A percentile compares a stretch with the other conserved stretches of the same genome.
These are phyloP conservation scores for Maudiozyma humilis DNA, from an alignment of 1,139 yeast genomes.

Conservation along the genomic window DNA sequence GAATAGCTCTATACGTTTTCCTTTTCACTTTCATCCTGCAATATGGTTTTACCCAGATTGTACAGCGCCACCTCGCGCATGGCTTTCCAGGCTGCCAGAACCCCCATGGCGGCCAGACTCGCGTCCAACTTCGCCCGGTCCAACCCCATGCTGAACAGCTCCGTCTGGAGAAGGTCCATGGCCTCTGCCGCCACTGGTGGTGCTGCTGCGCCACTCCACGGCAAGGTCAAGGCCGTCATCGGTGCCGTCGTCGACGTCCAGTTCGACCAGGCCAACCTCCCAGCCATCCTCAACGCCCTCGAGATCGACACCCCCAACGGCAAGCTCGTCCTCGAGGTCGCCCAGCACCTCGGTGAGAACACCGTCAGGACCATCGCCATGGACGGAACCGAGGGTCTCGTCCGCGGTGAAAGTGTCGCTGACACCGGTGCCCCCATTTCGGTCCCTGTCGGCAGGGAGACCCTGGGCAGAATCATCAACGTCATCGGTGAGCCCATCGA, in stretches of 20 bases:
- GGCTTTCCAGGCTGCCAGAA: constrained; percentile 82
- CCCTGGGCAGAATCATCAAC: constrained; percentile 96
- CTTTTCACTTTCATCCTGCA: not conserved
- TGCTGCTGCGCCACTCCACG: constrained; percentile 59
- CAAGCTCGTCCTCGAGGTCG: constrained; percentile 89
- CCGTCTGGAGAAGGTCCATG: constrained; percentile 59
- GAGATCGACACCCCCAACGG: constrained; percentile 66
- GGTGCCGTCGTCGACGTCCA: constrained; percentile 99
- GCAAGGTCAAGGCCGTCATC: constrained; percentile 95
- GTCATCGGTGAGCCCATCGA: constrained; percentile 99
- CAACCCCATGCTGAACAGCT: constrained; percentile 3
- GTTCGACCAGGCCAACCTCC: constrained; percentile 94
- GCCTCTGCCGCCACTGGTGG: constrained; percentile 52
- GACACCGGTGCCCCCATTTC: constrained; percentile 99
- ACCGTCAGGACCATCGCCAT: constrained; percentile 99
- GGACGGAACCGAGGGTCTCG: constrained; percentile 99
- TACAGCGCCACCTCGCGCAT: constrained; percentile 83
- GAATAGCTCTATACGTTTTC: not conserved
- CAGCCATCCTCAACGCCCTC: constrained; percentile 94
- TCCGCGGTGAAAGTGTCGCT: constrained; percentile 84
- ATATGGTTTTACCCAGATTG: constrained; percentile 81
- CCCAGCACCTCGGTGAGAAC: constrained; percentile 99
- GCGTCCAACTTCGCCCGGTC: constrained; percentile 4
- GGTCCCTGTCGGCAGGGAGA: constrained; percentile 98
- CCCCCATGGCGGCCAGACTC: constrained; percentile 4